These are phyloP conservation scores for Ustilago nuda DNA, from an alignment of 1,284 basidiomycete species.

Conservation along the genomic window DNA sequence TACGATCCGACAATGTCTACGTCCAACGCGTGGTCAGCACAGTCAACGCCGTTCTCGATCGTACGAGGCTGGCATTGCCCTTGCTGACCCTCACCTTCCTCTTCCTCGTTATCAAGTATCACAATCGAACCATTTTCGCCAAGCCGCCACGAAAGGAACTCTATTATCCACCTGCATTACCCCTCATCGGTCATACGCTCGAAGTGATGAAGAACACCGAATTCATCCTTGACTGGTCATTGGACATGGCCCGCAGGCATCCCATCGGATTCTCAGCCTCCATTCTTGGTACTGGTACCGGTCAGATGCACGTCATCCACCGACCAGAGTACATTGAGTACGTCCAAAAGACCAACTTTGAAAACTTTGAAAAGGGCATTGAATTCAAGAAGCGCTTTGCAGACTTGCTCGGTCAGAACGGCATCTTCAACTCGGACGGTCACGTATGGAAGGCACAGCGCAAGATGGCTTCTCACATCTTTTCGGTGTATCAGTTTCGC, in stretches of 20 bases:
- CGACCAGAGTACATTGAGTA: conserved; percentile 62
- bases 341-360: conserved; percentile 67
- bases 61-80: conserved; percentile 25
- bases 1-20: conserved; percentile 34
- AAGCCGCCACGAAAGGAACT: conserved; percentile 40
- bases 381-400: conserved; percentile 45
- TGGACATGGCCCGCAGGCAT: conserved; percentile 10
- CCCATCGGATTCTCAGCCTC: conserved; percentile 35
- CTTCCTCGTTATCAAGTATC: conserved; percentile 39
- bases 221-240: conserved; percentile 35
- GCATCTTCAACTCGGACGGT: conserved; percentile 66
- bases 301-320: conserved; percentile 47
- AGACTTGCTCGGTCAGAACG: conserved; percentile 53
- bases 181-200: conserved; percentile 45
- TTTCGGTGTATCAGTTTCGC: conserved; percentile 61
- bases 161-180: conserved; percentile 22
- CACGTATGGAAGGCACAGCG: conserved; percentile 62
- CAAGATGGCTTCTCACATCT: conserved; percentile 63
- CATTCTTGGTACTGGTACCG: conserved; percentile 21
- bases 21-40: conserved; percentile 19
- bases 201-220: conserved; percentile 17
- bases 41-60: conserved; percentile 20
- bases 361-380: conserved; percentile 59
- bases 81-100: conserved; percentile 24
- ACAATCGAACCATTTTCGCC: conserved; percentile 39